Conservation (phyloP, 2,329 filamentous ascomycete genomes). For the Beauveria bassiana region DNA sequence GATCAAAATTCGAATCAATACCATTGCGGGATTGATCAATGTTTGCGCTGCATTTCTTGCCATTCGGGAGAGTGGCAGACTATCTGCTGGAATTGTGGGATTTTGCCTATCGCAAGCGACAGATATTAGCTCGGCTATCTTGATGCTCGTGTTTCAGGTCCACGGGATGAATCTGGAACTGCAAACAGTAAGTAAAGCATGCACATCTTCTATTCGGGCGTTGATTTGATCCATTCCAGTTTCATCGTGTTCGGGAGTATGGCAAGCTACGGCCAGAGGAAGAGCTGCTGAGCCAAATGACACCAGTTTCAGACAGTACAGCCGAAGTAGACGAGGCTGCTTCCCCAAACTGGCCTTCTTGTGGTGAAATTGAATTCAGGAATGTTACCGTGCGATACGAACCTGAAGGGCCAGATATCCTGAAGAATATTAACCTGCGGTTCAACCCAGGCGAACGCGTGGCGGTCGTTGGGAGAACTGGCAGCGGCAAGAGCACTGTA, state of each 20-base stretch:
- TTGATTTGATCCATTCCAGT: conserved; percentile 25
- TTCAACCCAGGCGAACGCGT: conserved; percentile 63
- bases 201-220: background rate
- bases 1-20: conserved; percentile 46
- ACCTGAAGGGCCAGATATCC: conserved; percentile 36
- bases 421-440: conserved; percentile 42
- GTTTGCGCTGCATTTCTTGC: conserved; percentile 45
- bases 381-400: conserved; percentile 44
- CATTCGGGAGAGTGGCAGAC: conserved; percentile 35
- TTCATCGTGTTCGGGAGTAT: conserved; percentile 42
- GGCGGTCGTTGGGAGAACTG: conserved; percentile 72
- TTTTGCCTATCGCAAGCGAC: conserved; percentile 51
- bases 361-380: conserved; percentile 41
- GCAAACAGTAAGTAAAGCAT: conserved; percentile 40
- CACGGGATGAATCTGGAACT: conserved; percentile 45
- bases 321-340: conserved; percentile 30
- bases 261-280: conserved; percentile 34
- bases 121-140: conserved; percentile 42
- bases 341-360: conserved; percentile 37
- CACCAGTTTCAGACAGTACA: conserved; percentile 30
- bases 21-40: conserved; percentile 44
- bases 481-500: conserved; percentile 77
- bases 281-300: conserved; percentile 32
- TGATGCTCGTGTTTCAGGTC: conserved; percentile 42
- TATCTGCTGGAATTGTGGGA: conserved; percentile 45